Evolutionary conservation across 805 yeast species (phyloP), one percentile per base, ranked within the genome.

Genomic region (Starmerella bombicola): DNA sequence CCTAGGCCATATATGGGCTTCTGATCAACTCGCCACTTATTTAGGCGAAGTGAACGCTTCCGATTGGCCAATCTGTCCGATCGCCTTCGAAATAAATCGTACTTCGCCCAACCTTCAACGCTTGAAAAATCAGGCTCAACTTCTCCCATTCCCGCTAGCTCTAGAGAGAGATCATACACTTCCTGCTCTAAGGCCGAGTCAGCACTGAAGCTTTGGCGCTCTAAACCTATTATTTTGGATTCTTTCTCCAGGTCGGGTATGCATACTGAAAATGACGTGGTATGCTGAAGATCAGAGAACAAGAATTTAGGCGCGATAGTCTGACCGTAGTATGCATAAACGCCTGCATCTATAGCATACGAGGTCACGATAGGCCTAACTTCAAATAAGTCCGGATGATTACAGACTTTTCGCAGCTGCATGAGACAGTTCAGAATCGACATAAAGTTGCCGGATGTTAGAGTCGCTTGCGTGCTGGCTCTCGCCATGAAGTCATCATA

Each of bases 401-500:
- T 86, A 64, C 96, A 85, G 22, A 86, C 96, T 59, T 91, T 91
- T 55, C 99, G 74, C 54, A 91, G 66, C 60, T 91, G 99, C 99
- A 91, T 91, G 63, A 91, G 69, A 66, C 97, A 91, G 55, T 93
- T 91, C 53, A 91, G 86, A 55, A 91, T 91, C 13, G 95, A 83
- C 60, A 91, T 67, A 55, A 86, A 91, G 55, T 91, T 91, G 4
- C 98, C 97, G 23, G 93, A 81, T 1, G 88, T 88, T 46, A 91
- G 67, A 3, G 97, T 91, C 48, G 83, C 96, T 53, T 74, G 79
- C 0, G 99, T 91, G 55, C 88, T 88, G 6, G 98, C 94, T 48
- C 98, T 69, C 1, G 95, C 80, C 93, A 91, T 83, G 56, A 91
- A 91, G 60, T 91, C 99, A 59, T 91, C 98, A 54, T 91, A 91